These are phyloP conservation scores for Ophiosphaerella korrae DNA, from an alignment of 2,329 filamentous ascomycete species.

Conservation along the genomic window DNA sequence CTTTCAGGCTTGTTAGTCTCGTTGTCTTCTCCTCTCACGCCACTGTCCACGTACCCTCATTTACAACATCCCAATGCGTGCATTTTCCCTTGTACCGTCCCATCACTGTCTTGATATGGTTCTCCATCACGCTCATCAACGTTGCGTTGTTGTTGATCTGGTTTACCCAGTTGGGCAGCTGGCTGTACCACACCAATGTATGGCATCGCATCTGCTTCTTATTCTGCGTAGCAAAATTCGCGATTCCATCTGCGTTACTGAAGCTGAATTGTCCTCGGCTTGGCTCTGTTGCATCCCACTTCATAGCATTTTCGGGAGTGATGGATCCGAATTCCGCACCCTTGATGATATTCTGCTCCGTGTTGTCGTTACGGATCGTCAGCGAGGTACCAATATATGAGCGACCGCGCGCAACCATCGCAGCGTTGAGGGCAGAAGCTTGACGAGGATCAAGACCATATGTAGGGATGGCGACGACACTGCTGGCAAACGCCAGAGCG, in stretches of 20 bases:
- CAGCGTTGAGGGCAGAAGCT: conserved; percentile 26
- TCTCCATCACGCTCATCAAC: conserved; percentile 45
- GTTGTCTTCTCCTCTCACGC: neutral
- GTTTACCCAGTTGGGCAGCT: conserved; percentile 45
- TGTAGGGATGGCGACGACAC: conserved; percentile 17
- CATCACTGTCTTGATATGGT: conserved; percentile 46
- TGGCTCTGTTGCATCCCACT: conserved; percentile 49
- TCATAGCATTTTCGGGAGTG: conserved; percentile 48
- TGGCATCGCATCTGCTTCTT: conserved; percentile 46
- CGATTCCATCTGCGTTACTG: conserved; percentile 39
- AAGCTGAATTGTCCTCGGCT: conserved; percentile 43
- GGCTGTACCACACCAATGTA: conserved; percentile 48
- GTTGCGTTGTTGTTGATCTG: conserved; percentile 43
- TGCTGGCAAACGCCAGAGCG: conserved; percentile 25
- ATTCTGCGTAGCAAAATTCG: conserved; percentile 44
- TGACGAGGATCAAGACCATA: conserved; percentile 21
- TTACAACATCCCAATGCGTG: conserved; percentile 46
- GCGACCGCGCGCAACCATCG: conserved; percentile 32
- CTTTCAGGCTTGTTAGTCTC: conserved; percentile 27
- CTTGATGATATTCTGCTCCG: conserved; percentile 28
- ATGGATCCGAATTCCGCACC: conserved; percentile 39
- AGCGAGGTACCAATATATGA: conserved; percentile 44
- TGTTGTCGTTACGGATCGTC: conserved; percentile 42
- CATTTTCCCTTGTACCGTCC: conserved; percentile 46
- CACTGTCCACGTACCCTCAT: conserved; percentile 31